These are phyloP conservation scores for Fraxinus angustifolia DNA, from an alignment of 305 asterid genomes.

Conservation along the genomic window DNA sequence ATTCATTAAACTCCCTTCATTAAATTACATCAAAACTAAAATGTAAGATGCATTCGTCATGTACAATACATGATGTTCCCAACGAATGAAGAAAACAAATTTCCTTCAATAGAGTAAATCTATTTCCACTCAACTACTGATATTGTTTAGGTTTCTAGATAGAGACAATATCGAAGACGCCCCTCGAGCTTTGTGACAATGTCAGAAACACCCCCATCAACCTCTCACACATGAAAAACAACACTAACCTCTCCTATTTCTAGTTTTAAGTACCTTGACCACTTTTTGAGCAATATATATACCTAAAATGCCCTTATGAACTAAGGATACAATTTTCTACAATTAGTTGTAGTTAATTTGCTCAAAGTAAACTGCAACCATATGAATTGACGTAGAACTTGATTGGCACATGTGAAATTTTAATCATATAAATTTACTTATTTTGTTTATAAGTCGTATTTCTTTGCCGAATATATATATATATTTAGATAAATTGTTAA, in stretches of 20 bases:
- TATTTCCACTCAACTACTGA: not conserved
- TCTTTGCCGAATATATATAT: not conserved
- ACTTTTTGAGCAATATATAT: not conserved
- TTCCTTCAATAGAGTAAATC: not conserved
- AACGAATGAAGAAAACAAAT: not conserved
- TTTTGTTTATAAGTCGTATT: not conserved
- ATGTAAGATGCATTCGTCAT: not conserved
- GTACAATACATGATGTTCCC: not conserved
- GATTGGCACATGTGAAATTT: not conserved
- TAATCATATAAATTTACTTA: not conserved
- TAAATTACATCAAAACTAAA: not conserved
- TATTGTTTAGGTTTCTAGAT: not conserved
- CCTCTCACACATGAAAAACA: not conserved
- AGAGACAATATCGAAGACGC: not conserved
- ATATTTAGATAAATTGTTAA: no score
- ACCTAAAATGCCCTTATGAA: not conserved
- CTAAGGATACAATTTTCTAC: not conserved
- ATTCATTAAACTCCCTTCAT: not conserved
- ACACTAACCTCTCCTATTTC: not conserved
- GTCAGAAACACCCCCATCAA: not conserved
- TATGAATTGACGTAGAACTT: not conserved
- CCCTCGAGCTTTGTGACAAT: not conserved
- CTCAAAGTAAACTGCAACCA: not conserved
- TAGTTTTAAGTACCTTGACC: not conserved
- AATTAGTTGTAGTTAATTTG: not conserved